phyloP scores from a whole-genome alignment of 306 rosid species.

The Astragalus glycyphyllos region DNA sequence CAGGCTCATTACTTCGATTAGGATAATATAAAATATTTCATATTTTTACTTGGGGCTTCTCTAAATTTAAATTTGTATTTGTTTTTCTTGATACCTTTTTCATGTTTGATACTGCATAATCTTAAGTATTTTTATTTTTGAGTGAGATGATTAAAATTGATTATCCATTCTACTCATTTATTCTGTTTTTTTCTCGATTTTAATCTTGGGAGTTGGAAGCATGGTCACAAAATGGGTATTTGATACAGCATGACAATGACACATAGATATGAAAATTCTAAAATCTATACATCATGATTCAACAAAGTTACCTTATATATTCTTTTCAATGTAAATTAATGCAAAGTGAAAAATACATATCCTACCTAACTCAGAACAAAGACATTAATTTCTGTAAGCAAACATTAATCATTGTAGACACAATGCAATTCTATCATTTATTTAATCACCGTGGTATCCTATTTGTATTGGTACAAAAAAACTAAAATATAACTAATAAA shows the following conservation, averaged over 20 bases:
- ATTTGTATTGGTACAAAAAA: background rate
- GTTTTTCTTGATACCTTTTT: background rate
- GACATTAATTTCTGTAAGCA: too few species aligned
- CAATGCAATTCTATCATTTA: background rate
- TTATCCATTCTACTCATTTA: too few species aligned
- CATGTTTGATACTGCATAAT: background rate
- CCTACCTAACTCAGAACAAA: too few species aligned
- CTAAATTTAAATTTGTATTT: background rate
- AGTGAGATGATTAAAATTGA: background rate
- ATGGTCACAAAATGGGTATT: background rate
- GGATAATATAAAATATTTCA: conserved; percentile 15
- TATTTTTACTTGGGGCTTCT: conserved; percentile 3
- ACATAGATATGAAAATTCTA: background rate
- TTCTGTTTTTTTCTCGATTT: too few species aligned
- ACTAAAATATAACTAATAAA: too few species aligned
- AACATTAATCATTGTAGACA: background rate
- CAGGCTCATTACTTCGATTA: too few species aligned
- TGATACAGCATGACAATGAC: background rate
- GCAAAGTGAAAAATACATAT: too few species aligned
- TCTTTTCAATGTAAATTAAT: too few species aligned
- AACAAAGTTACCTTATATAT: too few species aligned
- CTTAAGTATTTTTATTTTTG: too few species aligned
- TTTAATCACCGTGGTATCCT: background rate
- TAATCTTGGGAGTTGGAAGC: background rate
- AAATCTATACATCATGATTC: background rate